A percentile compares a stretch with the other conserved stretches of the same genome.
phyloP scores from a whole-genome alignment of 495 filamentous ascomycete genomes.

The Cercophora samala region DNA sequence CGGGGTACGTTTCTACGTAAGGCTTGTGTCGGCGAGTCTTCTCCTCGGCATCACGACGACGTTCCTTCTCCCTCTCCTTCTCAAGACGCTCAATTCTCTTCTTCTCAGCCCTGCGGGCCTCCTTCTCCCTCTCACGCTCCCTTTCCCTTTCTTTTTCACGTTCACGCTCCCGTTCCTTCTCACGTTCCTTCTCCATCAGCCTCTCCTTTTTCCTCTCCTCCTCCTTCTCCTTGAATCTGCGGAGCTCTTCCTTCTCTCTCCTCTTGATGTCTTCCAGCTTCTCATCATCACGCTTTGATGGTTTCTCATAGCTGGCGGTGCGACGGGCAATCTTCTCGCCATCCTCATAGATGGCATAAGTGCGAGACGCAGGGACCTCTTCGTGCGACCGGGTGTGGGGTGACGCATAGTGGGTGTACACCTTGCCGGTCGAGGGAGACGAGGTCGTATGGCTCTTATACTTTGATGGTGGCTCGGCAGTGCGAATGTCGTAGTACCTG shows the following conservation, averaged over 20 bases:
- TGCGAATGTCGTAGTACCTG: conserved; percentile 30
- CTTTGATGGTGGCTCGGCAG: conserved; percentile 31
- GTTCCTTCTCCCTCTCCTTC: conserved; percentile 31
- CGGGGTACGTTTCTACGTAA: conserved; percentile 24
- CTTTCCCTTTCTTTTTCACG: conserved; percentile 14
- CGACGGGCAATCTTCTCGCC: conserved; percentile 37
- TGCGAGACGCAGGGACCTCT: conserved; percentile 33
- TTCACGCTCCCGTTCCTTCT: conserved; percentile 16
- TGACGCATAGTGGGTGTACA: conserved; percentile 35
- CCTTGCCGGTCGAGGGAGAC: conserved; percentile 28
- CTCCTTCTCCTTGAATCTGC: conserved; percentile 23
- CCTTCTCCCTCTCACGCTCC: conserved; percentile 29
- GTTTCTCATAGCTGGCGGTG: conserved; percentile 46
- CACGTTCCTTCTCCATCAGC: conserved; percentile 22
- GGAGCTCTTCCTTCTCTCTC: conserved; percentile 35
- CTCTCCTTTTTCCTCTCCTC: conserved; percentile 21
- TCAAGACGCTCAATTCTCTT: conserved; percentile 23
- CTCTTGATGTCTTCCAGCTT: conserved; percentile 33
- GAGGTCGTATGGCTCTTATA: conserved; percentile 32
- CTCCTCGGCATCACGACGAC: conserved; percentile 35
- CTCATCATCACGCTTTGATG: conserved; percentile 37
- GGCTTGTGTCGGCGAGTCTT: conserved; percentile 33
- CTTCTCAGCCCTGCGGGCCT: conserved; percentile 22
- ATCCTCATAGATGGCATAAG: conserved; percentile 31
- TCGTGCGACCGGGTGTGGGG: conserved; percentile 42